Percentiles rank a stretch among this genome's conserved stretches.
Conservation (phyloP, 805 yeast species). For the Candida lessepsii region DNA sequence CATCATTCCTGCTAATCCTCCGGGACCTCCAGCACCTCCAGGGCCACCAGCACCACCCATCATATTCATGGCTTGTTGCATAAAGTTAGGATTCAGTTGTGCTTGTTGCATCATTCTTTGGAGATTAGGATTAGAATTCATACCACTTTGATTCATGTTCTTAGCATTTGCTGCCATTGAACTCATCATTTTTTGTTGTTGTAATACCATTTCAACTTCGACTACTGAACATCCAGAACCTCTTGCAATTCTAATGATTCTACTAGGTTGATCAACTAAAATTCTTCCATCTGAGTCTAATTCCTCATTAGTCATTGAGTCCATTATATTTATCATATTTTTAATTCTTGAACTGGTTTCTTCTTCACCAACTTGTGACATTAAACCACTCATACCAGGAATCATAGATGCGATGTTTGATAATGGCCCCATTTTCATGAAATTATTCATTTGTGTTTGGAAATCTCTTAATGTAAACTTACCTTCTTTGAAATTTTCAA, state of each 20-base stretch:
- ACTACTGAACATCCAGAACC: conserved; percentile 92
- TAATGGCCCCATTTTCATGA: conserved; percentile 95
- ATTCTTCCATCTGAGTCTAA: conserved; percentile 85
- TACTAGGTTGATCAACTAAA: conserved; percentile 75
- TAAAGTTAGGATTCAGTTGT: conserved; percentile 47
- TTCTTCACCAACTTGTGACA: conserved; percentile 87
- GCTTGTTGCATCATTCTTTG: conserved; percentile 57
- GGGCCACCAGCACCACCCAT: conserved; percentile 50
- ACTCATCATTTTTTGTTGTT: conserved; percentile 93
- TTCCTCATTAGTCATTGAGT: conserved; percentile 92
- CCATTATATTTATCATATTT: conserved; percentile 87
- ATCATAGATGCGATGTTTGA: conserved; percentile 93
- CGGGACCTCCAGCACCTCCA: conserved; percentile 33
- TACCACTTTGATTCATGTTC: conserved; percentile 14
- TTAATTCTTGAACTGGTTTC: conserved; percentile 84
- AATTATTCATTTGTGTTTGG: conserved; percentile 91
- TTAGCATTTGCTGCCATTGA: conserved; percentile 73
- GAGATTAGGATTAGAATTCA: conserved; percentile 40
- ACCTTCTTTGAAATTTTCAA: conserved; percentile 92
- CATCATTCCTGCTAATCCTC: conserved; percentile 59
- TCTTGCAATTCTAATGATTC: conserved; percentile 86
- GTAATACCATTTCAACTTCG: conserved; percentile 88
- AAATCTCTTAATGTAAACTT: conserved; percentile 88
- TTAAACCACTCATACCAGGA: conserved; percentile 83
- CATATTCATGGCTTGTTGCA: conserved; percentile 65